These are phyloP conservation scores for Jamesozyma rosinii DNA, from an alignment of 805 yeast species.

Conservation along the genomic window DNA sequence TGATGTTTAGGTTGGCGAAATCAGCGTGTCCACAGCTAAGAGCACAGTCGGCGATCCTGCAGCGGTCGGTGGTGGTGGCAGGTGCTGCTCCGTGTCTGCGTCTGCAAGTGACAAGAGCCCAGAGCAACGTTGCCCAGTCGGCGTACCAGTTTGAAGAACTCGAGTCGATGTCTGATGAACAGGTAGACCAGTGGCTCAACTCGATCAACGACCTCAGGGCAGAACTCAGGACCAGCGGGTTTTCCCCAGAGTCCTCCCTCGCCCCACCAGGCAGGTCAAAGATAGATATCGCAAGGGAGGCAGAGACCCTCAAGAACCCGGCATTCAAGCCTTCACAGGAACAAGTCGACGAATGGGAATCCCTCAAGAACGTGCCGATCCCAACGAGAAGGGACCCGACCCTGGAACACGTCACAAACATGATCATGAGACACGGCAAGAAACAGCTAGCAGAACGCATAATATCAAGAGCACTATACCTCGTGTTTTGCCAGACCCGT, in stretches of 20 bases:
- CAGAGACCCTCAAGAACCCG: slow-evolving; percentile 10
- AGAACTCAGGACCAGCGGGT: slow-evolving; percentile 32
- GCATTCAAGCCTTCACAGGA: slow-evolving; percentile 51
- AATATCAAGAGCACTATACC: slow-evolving; percentile 68
- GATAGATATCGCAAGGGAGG: slow-evolving; percentile 29
- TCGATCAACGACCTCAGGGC: slow-evolving; percentile 33
- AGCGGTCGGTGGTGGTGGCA: no score
- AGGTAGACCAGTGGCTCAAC: slow-evolving; percentile 35
- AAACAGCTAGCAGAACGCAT: slow-evolving; percentile 70
- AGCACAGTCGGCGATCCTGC: no score
- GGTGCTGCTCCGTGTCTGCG: no score
- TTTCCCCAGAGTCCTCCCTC: slow-evolving; percentile 33
- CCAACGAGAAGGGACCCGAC: slow-evolving; percentile 63
- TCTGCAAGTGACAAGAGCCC: no score
- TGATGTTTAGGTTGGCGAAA: no score
- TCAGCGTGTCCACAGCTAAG: no score
- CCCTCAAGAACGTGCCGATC: slow-evolving; percentile 41
- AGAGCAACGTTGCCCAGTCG: no score
- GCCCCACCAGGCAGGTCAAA: slow-evolving; percentile 35
- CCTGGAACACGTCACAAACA: slow-evolving; percentile 66
- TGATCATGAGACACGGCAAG: slow-evolving; percentile 88
- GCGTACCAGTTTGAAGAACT: not conserved
- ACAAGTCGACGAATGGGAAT: slow-evolving; percentile 51
- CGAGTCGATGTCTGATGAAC: slow-evolving; percentile 20
- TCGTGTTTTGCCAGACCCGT: slow-evolving; percentile 51